These are phyloP conservation scores for Colletotrichum sp. DNA, from an alignment of 2,329 filamentous ascomycete species.

Conservation along the genomic window DNA sequence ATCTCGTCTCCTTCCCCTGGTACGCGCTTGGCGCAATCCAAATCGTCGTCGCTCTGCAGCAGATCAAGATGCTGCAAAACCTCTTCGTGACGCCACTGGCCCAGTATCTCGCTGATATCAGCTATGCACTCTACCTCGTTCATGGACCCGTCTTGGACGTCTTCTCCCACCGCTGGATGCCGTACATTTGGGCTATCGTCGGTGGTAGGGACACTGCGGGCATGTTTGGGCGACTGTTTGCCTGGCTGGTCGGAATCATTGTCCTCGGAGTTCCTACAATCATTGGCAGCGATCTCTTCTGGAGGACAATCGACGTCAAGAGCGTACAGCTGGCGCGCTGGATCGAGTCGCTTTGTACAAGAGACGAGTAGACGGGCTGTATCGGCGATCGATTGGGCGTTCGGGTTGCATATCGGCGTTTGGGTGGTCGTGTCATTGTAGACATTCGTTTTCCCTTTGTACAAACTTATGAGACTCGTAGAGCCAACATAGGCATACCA, in stretches of 20 bases:
- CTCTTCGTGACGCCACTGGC: constrained; percentile 52
- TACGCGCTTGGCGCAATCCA: constrained; percentile 39
- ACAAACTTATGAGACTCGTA: not conserved
- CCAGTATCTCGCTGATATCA: constrained; percentile 62
- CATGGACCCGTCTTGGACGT: constrained; percentile 56
- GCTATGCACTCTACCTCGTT: constrained; percentile 63
- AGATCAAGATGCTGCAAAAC: constrained; percentile 26
- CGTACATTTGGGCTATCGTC: constrained; percentile 25
- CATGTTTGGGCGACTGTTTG: constrained; percentile 32
- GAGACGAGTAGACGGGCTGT: not conserved
- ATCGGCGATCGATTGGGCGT: not conserved
- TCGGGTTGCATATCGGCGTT: not conserved
- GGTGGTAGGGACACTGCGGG: constrained; percentile 37
- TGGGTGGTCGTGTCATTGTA: not conserved
- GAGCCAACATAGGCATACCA: not conserved
- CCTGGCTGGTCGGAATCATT: constrained; percentile 43
- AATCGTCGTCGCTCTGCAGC: constrained; percentile 34
- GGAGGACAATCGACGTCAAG: constrained; percentile 58
- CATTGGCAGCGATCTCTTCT: constrained; percentile 65
- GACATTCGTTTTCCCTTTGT: not conserved
- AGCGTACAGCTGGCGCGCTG: constrained; percentile 51
- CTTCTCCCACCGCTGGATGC: constrained; percentile 30
- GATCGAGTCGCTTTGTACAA: constrained; percentile 40
- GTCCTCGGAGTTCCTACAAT: constrained; percentile 43
- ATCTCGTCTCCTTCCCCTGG: constrained; percentile 39